Conservation (phyloP, 805 yeast species). For the Myxozyma udenii region DNA sequence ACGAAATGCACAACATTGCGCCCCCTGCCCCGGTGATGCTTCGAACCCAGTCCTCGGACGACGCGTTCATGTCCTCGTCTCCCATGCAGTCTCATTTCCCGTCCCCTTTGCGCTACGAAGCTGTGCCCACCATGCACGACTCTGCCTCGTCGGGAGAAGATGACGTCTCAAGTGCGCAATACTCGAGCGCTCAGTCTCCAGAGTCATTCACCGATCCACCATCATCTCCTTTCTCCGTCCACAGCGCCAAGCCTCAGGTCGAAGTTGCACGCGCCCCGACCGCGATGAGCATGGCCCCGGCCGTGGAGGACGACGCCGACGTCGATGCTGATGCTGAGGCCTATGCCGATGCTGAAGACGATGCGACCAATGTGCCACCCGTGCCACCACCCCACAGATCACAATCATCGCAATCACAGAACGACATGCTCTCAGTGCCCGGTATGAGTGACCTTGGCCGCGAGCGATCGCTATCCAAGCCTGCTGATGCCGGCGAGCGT, state of each 20-base stretch:
- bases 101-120: background rate
- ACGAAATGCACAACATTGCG: constrained; percentile 18
- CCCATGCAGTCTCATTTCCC: background rate
- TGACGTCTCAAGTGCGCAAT: background rate
- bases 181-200: background rate
- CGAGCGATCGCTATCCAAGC: constrained; percentile 11
- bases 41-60: background rate
- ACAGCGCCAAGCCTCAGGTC: background rate
- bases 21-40: constrained; percentile 3
- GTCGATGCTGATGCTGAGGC: background rate
- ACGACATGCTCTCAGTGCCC: background rate
- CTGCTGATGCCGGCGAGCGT: constrained; percentile 24
- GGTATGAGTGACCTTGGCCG: constrained; percentile 2
- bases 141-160: background rate
- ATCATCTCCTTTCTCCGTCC: background rate
- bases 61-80: background rate
- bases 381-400: background rate
- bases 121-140: no score
- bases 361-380: background rate
- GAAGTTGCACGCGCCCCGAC: background rate
- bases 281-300: background rate
- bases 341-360: background rate
- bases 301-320: background rate
- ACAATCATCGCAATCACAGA: background rate
- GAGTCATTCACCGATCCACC: background rate